These are phyloP conservation scores for Galeopsis tetrahit DNA, from an alignment of 257 asterid genomes.

Conservation along the genomic window DNA sequence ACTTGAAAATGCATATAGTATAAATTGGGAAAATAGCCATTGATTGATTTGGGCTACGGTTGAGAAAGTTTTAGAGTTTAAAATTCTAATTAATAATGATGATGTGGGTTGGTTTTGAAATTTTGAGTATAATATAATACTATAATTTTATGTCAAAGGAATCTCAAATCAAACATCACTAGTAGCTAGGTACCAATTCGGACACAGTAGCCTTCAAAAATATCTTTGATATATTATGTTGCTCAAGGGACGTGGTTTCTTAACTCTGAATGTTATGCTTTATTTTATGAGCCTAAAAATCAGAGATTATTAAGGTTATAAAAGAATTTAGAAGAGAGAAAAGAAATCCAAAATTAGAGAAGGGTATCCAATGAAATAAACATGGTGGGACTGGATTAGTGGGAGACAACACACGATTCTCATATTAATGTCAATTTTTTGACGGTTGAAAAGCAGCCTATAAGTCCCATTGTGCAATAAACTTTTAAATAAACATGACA, in stretches of 20 bases:
- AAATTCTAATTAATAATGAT: too few species aligned
- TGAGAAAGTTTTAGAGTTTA: too few species aligned
- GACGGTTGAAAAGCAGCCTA: background rate
- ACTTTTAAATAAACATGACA: background rate
- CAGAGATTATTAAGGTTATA: background rate
- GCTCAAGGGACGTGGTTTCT: background rate
- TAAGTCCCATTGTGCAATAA: background rate
- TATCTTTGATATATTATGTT: too few species aligned
- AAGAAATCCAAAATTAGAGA: background rate
- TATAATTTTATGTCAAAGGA: too few species aligned
- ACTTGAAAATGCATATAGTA: background rate
- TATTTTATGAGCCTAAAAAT: background rate
- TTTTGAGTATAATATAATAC: too few species aligned
- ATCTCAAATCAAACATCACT: too few species aligned
- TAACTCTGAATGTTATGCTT: background rate
- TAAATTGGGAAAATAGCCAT: background rate
- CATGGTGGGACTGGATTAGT: constrained; percentile 1
- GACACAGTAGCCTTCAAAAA: background rate
- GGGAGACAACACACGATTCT: background rate
- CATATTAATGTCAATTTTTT: background rate
- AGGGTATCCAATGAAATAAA: background rate
- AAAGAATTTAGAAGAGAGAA: background rate
- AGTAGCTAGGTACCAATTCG: background rate
- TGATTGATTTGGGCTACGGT: too few species aligned
- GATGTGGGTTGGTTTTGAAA: too few species aligned